Base-by-base conservation (phyloP, 495 filamentous ascomycete species). In the Daldinia decipiens region DNA sequence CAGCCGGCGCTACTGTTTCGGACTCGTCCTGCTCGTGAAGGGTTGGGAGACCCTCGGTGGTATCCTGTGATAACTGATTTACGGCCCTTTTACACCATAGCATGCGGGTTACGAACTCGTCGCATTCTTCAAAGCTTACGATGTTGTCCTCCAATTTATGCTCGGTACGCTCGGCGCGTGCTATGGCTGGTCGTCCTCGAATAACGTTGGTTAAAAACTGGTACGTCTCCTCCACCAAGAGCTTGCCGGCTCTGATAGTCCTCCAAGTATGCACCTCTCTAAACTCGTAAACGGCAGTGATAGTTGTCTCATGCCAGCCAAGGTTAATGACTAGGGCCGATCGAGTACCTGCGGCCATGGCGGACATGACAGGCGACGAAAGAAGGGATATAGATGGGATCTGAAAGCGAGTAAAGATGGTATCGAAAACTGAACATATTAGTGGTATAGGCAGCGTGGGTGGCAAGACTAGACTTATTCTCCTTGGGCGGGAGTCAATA, bases 211-310 rank as follows among this genome's bases (percentile, higher is more conserved):
- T 80, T 5, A 97, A 83, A 51, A 93, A 71, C 53, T 86, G 85
- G 29, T 88, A 91, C 74, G 91, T 90, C 75, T 92, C 86, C 70
- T 90, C 83, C 6, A 87, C 83, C 8, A 97, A 81, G 45, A 84
- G 73, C 74, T 89, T 92, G 68, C 89, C 93, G 13, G 90, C 93
- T 68, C 95, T 84, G 13, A 91, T 85, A 40, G 86, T 95, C 53
- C 93, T 83, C 64, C 80, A 83, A 32, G 86, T 85, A 26, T 79
- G 76, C 5, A 97, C 85, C 71, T 97, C 92, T 58, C 95, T 86
- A 65, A 94, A 96, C 77, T 99, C 96, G 74, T 92, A 98, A 21
- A 98, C 83, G 2, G 87, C 88, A 0, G 92, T 95, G 13, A 93
- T 85, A 0, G 89, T 86, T 0, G 93, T 95, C 76, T 98, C 96